Evolutionary conservation across 208 protist genomes (phyloP).

Genomic region (Acanthamoeba royreba): DNA sequence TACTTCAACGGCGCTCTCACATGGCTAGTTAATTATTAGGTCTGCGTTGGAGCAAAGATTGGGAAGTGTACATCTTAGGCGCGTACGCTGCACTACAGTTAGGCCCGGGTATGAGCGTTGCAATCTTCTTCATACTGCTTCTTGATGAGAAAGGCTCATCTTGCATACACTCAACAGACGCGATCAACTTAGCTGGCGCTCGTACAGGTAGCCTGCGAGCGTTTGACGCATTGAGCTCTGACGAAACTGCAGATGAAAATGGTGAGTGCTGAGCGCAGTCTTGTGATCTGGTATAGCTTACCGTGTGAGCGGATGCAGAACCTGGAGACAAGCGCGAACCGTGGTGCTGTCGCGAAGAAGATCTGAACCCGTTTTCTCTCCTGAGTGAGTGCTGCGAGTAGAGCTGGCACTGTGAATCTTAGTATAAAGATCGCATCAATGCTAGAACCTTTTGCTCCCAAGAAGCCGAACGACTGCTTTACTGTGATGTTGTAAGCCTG

Average conservation of each 20-base stretch:
- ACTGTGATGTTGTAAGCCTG: no score
- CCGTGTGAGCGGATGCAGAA: background rate
- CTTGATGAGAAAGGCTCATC: no score
- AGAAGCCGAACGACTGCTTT: no score
- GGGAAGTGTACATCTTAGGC: background rate
- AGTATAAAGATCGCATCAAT: background rate
- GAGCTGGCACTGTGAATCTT: background rate
- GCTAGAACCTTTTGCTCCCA: no score
- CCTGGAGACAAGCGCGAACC: background rate
- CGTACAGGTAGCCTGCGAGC: background rate
- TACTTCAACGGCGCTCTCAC: background rate
- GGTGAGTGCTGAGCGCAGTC: no score
- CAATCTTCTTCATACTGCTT: no score
- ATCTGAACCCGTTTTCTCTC: background rate
- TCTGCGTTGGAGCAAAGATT: background rate
- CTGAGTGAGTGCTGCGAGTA: background rate
- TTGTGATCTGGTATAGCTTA: no score
- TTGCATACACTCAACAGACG: no score
- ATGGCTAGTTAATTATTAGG: background rate
- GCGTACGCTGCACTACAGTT: background rate
- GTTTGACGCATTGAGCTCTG: background rate
- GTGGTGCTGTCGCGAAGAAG: background rate
- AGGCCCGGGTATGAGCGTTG: background rate
- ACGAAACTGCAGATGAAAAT: no score
- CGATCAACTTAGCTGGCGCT: background rate